These are phyloP conservation scores for Rhizophora mangle DNA, from an alignment of 345 rosid species.

Conservation along the genomic window DNA sequence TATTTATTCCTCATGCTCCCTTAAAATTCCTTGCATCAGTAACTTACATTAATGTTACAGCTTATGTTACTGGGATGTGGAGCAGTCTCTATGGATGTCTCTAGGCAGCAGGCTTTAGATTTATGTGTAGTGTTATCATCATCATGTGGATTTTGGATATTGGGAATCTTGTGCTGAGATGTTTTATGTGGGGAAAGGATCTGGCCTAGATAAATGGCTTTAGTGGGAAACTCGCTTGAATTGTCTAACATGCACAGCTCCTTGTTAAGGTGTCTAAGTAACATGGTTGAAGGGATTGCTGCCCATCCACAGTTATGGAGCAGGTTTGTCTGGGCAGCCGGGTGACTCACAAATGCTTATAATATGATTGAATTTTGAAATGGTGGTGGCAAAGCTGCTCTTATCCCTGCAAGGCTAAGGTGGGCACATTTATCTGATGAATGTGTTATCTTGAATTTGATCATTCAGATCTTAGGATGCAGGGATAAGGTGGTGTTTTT, in stretches of 20 bases:
- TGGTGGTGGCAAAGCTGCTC: slow-evolving; percentile 51
- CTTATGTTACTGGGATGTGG: slow-evolving; percentile 47
- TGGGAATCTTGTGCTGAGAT: not conserved
- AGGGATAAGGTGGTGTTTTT: slow-evolving; percentile 78
- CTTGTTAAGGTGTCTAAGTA: slow-evolving; percentile 43
- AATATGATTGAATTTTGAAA: slow-evolving; percentile 35
- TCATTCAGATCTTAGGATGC: slow-evolving; percentile 62
- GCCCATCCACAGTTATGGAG: slow-evolving; percentile 80
- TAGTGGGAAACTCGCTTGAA: slow-evolving; percentile 20
- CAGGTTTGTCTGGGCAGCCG: slow-evolving; percentile 83
- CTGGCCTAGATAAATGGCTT: slow-evolving; percentile 12
- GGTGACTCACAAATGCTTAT: slow-evolving; percentile 64
- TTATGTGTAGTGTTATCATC: slow-evolving; percentile 8
- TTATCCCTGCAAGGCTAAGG: slow-evolving; percentile 99
- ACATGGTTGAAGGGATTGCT: slow-evolving; percentile 41
- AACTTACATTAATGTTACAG: slow-evolving; percentile 23
- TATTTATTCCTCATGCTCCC: slow-evolving; percentile 28
- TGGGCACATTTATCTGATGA: slow-evolving; percentile 89
- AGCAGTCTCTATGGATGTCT: slow-evolving; percentile 14
- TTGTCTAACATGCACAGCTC: slow-evolving; percentile 34
- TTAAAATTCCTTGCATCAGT: slow-evolving; percentile 14
- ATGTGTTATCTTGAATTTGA: slow-evolving; percentile 76
- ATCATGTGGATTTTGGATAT: slow-evolving; percentile 14
- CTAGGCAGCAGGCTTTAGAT: slow-evolving; percentile 13
- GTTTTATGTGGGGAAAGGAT: not conserved